A percentile compares a stretch with the other conserved stretches of the same genome.
Evolutionary conservation across 116 monocot species (phyloP).

Genomic region (Phalaenopsis hybrid): DNA sequence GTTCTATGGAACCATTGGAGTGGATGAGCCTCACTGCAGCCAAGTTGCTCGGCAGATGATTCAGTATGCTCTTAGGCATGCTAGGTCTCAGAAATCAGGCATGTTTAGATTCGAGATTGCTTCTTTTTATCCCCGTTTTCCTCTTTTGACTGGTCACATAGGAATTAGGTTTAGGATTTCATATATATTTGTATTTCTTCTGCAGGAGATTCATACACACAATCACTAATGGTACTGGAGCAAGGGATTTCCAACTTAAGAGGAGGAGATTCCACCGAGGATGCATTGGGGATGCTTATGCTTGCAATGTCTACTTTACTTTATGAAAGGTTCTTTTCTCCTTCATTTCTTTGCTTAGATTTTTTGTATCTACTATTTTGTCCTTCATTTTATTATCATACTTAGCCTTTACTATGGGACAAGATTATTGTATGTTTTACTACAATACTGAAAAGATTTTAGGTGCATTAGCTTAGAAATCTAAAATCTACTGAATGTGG

Average conservation of each 20-base stretch:
- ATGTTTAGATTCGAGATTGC: background rate
- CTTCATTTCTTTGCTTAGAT: background rate
- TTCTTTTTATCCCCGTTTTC: background rate
- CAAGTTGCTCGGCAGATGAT: conserved; percentile 69
- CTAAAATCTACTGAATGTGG: background rate
- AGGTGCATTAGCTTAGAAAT: background rate
- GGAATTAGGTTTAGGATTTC: background rate
- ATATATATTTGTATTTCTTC: background rate
- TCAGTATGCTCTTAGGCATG: conserved; percentile 66
- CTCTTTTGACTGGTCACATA: background rate
- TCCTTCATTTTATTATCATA: background rate
- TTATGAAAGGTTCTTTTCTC: conserved; percentile 56
- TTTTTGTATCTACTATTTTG: background rate
- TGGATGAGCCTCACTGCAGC: conserved; percentile 17
- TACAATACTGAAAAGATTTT: background rate
- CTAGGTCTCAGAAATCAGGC: conserved; percentile 65
- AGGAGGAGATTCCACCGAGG: conserved; percentile 20
- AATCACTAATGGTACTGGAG: conserved; percentile 79
- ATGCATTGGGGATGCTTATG: conserved; percentile 47
- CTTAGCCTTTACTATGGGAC: background rate
- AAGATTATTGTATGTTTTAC: background rate
- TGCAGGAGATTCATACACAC: conserved; percentile 52
- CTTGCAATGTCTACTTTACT: conserved; percentile 92
- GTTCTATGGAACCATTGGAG: conserved; percentile 15
- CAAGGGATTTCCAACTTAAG: conserved; percentile 61